A percentile compares a stretch with the other conserved stretches of the same genome.
phyloP scores from a whole-genome alignment of 2,329 filamentous ascomycete genomes.

The Aspergillus pseudoviridinutans region DNA sequence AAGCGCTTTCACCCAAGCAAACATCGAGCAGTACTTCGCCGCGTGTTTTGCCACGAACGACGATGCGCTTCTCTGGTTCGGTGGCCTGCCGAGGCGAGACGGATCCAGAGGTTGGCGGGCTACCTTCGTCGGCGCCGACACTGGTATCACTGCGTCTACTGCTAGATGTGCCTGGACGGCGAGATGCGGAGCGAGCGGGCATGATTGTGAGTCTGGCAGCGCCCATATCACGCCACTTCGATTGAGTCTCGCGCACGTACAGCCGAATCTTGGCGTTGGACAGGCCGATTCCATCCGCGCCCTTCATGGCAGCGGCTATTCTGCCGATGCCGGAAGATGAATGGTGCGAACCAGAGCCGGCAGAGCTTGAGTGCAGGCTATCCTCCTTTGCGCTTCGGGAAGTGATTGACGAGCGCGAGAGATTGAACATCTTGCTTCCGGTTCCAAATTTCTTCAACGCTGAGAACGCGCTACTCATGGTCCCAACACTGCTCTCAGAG shows the following conservation, averaged over 20 bases:
- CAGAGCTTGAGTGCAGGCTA: slow-evolving; percentile 59
- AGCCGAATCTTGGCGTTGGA: slow-evolving; percentile 78
- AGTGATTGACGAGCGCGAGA: slow-evolving; percentile 70
- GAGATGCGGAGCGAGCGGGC: slow-evolving; percentile 45
- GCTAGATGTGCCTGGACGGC: slow-evolving; percentile 42
- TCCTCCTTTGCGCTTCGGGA: slow-evolving; percentile 47
- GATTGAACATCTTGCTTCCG: slow-evolving; percentile 73
- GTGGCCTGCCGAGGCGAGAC: slow-evolving; percentile 48
- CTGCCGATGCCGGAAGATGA: slow-evolving; percentile 56
- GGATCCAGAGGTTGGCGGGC: slow-evolving; percentile 27
- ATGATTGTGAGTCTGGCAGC: slow-evolving; percentile 79
- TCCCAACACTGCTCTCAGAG: slow-evolving; percentile 72
- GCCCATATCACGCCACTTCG: slow-evolving; percentile 90
- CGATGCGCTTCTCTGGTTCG: slow-evolving; percentile 77
- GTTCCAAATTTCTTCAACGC: slow-evolving; percentile 71
- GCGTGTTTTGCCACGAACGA: slow-evolving; percentile 68
- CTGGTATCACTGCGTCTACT: slow-evolving; percentile 44
- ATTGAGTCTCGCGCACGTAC: slow-evolving; percentile 69
- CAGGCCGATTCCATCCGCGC: slow-evolving; percentile 60
- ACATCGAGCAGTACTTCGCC: slow-evolving; percentile 72
- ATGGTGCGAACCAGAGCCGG: slow-evolving; percentile 44
- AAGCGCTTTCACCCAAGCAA: slow-evolving; percentile 77
- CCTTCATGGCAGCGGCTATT: slow-evolving; percentile 44
- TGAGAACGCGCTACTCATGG: slow-evolving; percentile 73
- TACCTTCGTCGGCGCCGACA: slow-evolving; percentile 18